These are phyloP conservation scores for Ophiostoma novo-ulmi DNA, from an alignment of 2,329 filamentous ascomycete genomes.

Conservation along the genomic window DNA sequence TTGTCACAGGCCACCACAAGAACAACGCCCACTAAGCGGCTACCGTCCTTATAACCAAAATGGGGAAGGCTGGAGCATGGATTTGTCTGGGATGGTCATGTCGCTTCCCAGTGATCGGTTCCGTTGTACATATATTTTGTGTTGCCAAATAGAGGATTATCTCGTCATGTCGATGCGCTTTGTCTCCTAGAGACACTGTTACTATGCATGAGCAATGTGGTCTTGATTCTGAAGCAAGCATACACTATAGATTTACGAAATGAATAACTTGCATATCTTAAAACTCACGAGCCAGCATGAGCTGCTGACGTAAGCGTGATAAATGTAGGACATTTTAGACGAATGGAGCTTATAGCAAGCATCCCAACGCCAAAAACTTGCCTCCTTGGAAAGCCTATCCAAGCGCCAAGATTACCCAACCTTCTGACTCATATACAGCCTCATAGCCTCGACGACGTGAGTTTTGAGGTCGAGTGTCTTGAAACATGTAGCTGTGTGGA, in stretches of 20 bases:
- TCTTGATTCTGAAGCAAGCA: neutral
- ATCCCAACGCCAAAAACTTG: too few species aligned
- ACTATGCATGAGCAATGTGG: conserved; percentile 1
- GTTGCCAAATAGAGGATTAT: conserved; percentile 39
- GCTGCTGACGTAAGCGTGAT: neutral
- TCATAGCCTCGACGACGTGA: neutral
- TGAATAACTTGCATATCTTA: neutral
- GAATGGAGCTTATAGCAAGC: too few species aligned
- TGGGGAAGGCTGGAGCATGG: conserved; percentile 15
- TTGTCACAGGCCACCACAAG: conserved; percentile 89
- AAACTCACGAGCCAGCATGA: neutral
- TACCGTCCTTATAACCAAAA: neutral
- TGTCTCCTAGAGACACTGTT: neutral
- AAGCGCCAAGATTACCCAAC: neutral
- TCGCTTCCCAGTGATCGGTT: conserved; percentile 27
- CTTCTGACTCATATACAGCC: neutral
- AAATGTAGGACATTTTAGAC: neutral
- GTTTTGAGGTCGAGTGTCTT: neutral
- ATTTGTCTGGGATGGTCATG: conserved; percentile 17
- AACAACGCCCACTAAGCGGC: conserved; percentile 89
- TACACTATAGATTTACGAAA: neutral
- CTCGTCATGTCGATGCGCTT: conserved; percentile 26
- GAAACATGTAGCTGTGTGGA: neutral
- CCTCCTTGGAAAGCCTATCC: neutral
- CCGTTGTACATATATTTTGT: conserved; percentile 36